phyloP scores from a whole-genome alignment of 164 flowering plant species.

The Vitis amurensis region DNA sequence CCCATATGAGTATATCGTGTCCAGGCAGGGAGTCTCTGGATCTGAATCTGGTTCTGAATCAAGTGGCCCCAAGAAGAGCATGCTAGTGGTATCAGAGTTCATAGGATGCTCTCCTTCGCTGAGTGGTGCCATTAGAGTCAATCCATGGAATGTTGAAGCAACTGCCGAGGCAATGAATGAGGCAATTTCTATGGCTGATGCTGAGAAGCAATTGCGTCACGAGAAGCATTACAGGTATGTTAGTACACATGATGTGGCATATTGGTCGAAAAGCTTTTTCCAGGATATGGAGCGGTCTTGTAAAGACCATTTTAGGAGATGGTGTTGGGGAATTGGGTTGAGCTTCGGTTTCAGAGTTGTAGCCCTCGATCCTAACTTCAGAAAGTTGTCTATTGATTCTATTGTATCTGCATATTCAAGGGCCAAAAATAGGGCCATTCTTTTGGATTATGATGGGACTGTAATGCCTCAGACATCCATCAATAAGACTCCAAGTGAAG shows the following conservation, averaged over 20 bases:
- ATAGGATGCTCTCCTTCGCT: constrained; percentile 84
- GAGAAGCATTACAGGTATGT: constrained; percentile 78
- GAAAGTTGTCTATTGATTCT: constrained; percentile 58
- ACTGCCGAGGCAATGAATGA: constrained; percentile 77
- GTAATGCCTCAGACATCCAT: constrained; percentile 72
- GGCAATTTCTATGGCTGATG: constrained; percentile 62
- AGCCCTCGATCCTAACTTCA: constrained; percentile 71
- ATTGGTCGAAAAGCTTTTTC: constrained; percentile 73
- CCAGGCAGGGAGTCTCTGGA: constrained; percentile 51
- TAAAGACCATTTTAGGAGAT: constrained; percentile 61
- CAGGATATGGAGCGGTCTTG: constrained; percentile 79
- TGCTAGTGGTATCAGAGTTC: constrained; percentile 79
- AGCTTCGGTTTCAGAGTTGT: constrained; percentile 77
- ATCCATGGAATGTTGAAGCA: constrained; percentile 77
- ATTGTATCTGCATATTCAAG: constrained; percentile 56
- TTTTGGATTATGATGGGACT: constrained; percentile 83
- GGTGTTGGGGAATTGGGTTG: constrained; percentile 79
- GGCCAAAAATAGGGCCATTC: constrained; percentile 55
- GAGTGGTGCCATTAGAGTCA: constrained; percentile 77
- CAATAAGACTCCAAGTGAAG: constrained; percentile 58
- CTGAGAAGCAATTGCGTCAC: constrained; percentile 77
- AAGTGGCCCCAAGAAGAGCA: constrained; percentile 57
- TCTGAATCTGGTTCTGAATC: constrained; percentile 36
- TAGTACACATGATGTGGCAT: constrained; percentile 77
- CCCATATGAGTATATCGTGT: constrained; percentile 74